Conservation (phyloP, 148 eudicot species). For the Arbutus unedo region DNA sequence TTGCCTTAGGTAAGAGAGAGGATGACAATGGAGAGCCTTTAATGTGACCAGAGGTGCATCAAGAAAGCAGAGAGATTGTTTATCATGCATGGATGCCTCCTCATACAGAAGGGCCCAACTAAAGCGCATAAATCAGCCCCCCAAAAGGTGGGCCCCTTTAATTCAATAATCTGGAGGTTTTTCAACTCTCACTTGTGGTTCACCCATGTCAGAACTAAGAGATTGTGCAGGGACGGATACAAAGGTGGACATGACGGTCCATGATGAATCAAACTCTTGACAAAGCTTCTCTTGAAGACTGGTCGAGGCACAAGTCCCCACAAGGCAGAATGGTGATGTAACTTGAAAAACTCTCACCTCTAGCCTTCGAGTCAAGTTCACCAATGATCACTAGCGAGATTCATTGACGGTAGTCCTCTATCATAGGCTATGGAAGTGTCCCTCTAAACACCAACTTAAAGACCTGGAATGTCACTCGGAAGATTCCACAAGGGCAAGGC, state of each 20-base stretch:
- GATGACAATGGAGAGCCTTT: background rate
- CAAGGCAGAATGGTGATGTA: background rate
- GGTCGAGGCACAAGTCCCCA: background rate
- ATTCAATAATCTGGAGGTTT: background rate
- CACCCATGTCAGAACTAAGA: background rate
- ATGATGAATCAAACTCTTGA: background rate
- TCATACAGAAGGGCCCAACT: background rate
- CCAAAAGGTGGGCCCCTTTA: background rate
- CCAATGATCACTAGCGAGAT: background rate
- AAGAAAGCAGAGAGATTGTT: background rate
- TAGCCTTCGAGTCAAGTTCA: background rate
- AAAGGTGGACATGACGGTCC: background rate
- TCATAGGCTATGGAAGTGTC: background rate
- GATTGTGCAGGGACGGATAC: background rate
- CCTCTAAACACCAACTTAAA: background rate
- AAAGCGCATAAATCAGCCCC: background rate
- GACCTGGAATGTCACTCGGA: background rate
- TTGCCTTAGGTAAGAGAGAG: background rate
- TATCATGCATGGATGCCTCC: background rate
- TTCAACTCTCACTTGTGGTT: background rate
- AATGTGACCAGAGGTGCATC: background rate
- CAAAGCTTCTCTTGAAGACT: background rate
- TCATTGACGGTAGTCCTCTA: background rate
- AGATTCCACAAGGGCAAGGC: background rate
- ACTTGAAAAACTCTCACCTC: background rate